Base-by-base conservation (phyloP, 768 basidiomycete genomes). In the Imleria badia region DNA sequence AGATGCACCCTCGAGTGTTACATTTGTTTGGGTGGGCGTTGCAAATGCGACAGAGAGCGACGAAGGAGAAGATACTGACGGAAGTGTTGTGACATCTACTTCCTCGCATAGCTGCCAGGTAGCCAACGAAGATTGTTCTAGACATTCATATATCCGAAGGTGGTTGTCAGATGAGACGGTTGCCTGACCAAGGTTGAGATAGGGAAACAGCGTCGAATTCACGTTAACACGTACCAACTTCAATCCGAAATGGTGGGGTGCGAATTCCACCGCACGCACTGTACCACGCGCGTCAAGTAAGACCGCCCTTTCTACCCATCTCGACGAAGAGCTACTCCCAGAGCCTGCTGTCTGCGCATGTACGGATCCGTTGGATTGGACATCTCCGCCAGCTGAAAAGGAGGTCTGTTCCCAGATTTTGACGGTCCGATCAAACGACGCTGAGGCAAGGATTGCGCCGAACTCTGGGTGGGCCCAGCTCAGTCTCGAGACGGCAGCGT, bases 381-480 rank as follows among this genome's bases (percentile, higher is more conserved):
- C 58, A 10, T 66, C 66, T 31, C 61, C 61, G 2, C 68, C 59
- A 9, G 72, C 70, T 19, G 66, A 55, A 43, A 70, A 67, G 12
- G 68, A 60, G 0, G 73, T 75, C 70, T 90, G 83, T 66, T 95
- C 91, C 94, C 94, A 98, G 15, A 99, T 81, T 71, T 95, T 91
- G 51, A 94, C 90, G 0, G 90, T 90, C 23, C 95, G 81, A 72
- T 98, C 96, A 63, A 94, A 94, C 2, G 89, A 93, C 6, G 85
- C 83, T 5, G 90, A 91, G 1, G 93, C 93, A 51, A 98, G 76
- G 48, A 97, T 82, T 2, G 85, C 82, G 5, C 94, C 95, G 55
- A 94, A 94, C 70, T 94, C 87, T 6, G 96, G 94, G 66, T 95
- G 94, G 2, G 93, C 93, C 91, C 94, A 98, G 48, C 82, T 82